Base-by-base conservation (phyloP, 2,329 filamentous ascomycete genomes). In the Penicillium sp. region DNA sequence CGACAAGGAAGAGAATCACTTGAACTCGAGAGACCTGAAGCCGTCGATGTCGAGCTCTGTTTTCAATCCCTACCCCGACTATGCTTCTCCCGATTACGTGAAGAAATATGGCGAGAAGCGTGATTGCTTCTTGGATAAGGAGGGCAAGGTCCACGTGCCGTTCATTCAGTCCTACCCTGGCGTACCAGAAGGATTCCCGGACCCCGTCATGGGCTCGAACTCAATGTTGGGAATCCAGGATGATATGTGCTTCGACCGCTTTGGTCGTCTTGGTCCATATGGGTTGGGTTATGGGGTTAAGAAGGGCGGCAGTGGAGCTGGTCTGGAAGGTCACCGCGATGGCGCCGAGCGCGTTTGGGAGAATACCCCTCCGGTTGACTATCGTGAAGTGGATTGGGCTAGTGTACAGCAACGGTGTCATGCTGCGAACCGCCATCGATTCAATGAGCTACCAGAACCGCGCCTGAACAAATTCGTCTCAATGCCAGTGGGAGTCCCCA, bases 221-320 rank as follows among this genome's bases (percentile, higher is more conserved):
- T 85, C 91, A 8, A 71, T 93, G 33, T 74, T 97, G 10, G 87
- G 86, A 0, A 76, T 97, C 29, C 84, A 88, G 15, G 84, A 95
- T 59, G 88, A 96, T 64, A 84, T 97, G 40, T 99, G 94, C 75
- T 97, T 96, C 67, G 94, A 99, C 61, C 83, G 94, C 2, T 96
- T 90, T 68, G 93, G 93, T 3, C 84, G 91, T 57, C 84, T 94
- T 24, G 92, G 90, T 0, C 89, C 93, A 0, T 99, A 99, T 62
- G 93, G 93, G 0, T 84, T 91, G 55, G 93, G 93, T 7, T 97
- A 97, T 70, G 90, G 88, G 26, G 78, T 82, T 27, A 85, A 85
- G 51, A 85, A 82, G 58, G 93, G 93, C 10, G 93, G 93, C 1
- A 85, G 88, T 21, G 91, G 93, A 4, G 86, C 89, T n/a, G 92